These are phyloP conservation scores for Penicillium angulare DNA, from an alignment of 495 filamentous ascomycete genomes.

Conservation along the genomic window DNA sequence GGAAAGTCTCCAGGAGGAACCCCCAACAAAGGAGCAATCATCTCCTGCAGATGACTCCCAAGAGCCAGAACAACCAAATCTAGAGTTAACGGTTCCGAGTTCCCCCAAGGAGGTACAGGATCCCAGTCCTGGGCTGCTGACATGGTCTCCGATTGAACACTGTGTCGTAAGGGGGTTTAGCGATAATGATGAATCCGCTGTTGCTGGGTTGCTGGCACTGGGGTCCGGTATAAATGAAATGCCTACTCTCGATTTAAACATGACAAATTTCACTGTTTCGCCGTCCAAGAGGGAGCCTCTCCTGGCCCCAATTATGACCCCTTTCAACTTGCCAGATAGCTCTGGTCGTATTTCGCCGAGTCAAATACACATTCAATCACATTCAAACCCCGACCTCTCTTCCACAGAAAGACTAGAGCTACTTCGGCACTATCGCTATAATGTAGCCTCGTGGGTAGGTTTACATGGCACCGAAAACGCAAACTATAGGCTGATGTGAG, in stretches of 20 bases:
- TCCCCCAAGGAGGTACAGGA: not conserved
- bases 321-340: not conserved
- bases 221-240: constrained; percentile 18
- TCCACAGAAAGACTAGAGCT: constrained; percentile 23
- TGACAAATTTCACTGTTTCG: constrained; percentile 5
- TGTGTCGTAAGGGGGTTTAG: constrained; percentile 9
- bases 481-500: not conserved
- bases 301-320: not conserved
- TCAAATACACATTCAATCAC: not conserved
- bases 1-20: not conserved
- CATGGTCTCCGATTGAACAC: too few species aligned
- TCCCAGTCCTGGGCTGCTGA: too few species aligned
- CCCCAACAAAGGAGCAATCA: not conserved
- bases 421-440: constrained; percentile 35
- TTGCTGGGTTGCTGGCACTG: constrained; percentile 33
- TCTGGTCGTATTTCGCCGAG: not conserved
- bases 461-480: not conserved
- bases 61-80: not conserved
- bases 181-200: constrained; percentile 33
- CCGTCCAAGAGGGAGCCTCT: not conserved
- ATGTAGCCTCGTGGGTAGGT: constrained; percentile 37
- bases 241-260: too few species aligned
- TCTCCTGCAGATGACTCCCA: not conserved
- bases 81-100: not conserved
- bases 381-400: not conserved